Base-by-base conservation (phyloP, 2,329 filamentous ascomycete species). In the Cercospora sesami region DNA sequence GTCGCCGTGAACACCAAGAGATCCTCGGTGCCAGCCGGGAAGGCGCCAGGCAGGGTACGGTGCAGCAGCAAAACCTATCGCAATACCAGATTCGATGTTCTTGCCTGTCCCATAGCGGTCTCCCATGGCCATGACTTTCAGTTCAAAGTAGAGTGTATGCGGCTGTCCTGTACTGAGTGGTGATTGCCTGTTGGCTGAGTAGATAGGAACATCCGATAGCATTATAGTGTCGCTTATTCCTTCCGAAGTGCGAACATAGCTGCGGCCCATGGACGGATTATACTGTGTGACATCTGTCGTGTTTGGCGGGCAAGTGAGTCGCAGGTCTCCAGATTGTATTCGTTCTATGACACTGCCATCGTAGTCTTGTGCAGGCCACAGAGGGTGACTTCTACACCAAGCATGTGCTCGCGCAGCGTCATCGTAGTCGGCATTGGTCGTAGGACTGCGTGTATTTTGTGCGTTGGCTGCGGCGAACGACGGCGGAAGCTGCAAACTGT, bases 21-120 rank as follows among this genome's bases (percentile, higher is more conserved):
- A 90, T 18, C 86, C 91, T 36, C 91, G 86, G 76, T 95, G 90
- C 92, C 91, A 94, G 1, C 92, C 92, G 0, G 92, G 92, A 68
- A 94, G 85, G 7, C 92, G 86, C 81, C 92, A 94, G 0, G 85
- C 83, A 6, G 92, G 92, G 75, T 93, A 94, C 7, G 92, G 92
- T 59, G 90, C 86, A 1, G 91, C 91, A 0, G 86, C 81, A 77
- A 89, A 93, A 9, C 92, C 92, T 9, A 94, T 76, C 0, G 88
- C 90, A 1, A 94, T 81, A 45, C 86, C 85, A 4, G 84, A 84
- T 14, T 85, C 82, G 21, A 80, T 78, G 26, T 73, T 73, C 16
- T 79, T 74, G 33, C 64, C 69, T 21, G 69, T 67, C 12, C 69
- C 69, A 63, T 70, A 71, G 16, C 70, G 68, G 63, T 71, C 69